phyloP scores from a whole-genome alignment of 495 filamentous ascomycete species.

The Platismatia glauca region DNA sequence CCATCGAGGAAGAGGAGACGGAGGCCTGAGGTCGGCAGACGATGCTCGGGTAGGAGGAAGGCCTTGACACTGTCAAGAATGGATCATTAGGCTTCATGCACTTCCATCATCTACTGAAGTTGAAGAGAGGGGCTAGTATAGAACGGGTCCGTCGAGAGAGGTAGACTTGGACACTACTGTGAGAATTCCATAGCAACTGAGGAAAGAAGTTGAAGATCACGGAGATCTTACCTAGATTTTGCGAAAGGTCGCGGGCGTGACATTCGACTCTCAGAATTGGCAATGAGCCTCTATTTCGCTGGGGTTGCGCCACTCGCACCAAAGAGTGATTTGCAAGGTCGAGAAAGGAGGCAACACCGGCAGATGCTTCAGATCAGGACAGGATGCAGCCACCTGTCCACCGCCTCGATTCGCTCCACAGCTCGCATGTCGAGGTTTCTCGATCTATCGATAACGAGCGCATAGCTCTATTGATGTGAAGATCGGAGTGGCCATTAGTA shows the following conservation, averaged over 20 bases:
- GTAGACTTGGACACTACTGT: not conserved
- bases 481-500: constrained; percentile 1
- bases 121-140: not conserved
- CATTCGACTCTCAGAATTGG: not conserved
- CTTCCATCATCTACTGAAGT: not conserved
- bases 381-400: not conserved
- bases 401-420: not conserved
- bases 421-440: not conserved
- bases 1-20: not conserved
- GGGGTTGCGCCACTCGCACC: not conserved
- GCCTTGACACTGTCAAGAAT: not conserved
- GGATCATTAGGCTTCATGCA: not conserved
- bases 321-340: not conserved
- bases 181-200: not conserved
- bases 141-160: not conserved
- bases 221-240: not conserved
- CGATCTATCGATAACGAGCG: not conserved
- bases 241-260: not conserved
- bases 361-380: not conserved
- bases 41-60: not conserved
- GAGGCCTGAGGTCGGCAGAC: not conserved
- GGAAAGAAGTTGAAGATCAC: not conserved
- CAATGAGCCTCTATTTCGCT: not conserved
- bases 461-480: not conserved
- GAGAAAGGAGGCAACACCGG: not conserved